Evolutionary conservation across 1,139 yeast genomes (phyloP).

Genomic region (Yamadazyma diddensiae): DNA sequence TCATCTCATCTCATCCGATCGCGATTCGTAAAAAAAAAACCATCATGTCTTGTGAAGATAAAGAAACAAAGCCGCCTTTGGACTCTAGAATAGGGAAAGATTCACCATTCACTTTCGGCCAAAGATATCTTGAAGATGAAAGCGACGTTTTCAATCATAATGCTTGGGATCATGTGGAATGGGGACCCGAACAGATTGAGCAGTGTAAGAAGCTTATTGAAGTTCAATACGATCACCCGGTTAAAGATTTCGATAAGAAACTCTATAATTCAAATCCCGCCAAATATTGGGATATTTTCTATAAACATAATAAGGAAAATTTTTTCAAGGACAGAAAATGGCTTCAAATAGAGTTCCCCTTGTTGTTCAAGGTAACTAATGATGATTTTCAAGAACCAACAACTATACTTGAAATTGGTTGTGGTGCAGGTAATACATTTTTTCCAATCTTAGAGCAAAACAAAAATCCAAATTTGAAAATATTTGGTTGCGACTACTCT

Average conservation of each 20-base stretch:
- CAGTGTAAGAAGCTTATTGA: constrained; percentile 74
- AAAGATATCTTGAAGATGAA: constrained; percentile 66
- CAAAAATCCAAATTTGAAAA: constrained; percentile 68
- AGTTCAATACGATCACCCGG: constrained; percentile 79
- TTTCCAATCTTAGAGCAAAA: constrained; percentile 85
- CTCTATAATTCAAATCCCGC: constrained; percentile 84
- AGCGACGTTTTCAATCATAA: constrained; percentile 88
- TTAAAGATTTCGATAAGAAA: constrained; percentile 77
- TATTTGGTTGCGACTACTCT: constrained; percentile 88
- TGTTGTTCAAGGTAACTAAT: constrained; percentile 71
- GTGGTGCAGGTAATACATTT: constrained; percentile 98
- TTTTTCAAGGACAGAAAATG: constrained; percentile 96
- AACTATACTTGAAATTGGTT: constrained; percentile 87
- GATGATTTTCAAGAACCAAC: constrained; percentile 62
- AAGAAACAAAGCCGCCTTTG: constrained; percentile 28
- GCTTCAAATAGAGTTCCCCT: constrained; percentile 93
- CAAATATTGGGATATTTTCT: constrained; percentile 92
- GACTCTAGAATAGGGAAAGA: constrained; percentile 76
- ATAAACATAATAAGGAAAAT: constrained; percentile 84
- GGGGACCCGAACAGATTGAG: constrained; percentile 87
- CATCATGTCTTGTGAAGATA: neutral
- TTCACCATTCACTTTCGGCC: constrained; percentile 89
- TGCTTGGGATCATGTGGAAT: constrained; percentile 98
- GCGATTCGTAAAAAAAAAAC: constrained; percentile 7
- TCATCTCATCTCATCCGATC: constrained; percentile 7